Conservation (phyloP, 2,329 filamentous ascomycete species). For the Monilinia laxa region DNA sequence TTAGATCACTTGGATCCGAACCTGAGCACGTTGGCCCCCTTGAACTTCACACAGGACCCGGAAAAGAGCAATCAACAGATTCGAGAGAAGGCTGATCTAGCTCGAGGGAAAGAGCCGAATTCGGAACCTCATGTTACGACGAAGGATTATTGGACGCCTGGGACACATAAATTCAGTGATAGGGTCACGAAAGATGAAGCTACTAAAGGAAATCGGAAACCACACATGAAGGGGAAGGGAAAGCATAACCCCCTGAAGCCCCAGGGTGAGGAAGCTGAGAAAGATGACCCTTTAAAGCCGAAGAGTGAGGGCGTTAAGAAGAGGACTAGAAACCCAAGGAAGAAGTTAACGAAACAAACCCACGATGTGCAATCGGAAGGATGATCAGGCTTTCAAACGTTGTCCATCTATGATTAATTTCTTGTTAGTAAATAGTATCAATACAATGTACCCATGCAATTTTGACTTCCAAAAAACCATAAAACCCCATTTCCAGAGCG, state of each 20-base stretch:
- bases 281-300: background rate
- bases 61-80: background rate
- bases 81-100: slow-evolving; percentile 6
- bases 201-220: background rate
- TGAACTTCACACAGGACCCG: slow-evolving; percentile 20
- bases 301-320: background rate
- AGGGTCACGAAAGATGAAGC: background rate
- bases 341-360: no score
- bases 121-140: background rate
- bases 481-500: no score
- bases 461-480: no score
- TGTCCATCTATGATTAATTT: no score
- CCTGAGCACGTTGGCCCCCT: background rate
- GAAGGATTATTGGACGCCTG: slow-evolving; percentile 12
- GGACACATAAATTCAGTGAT: background rate
- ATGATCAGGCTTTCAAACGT: no score
- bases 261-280: background rate
- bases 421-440: no score
- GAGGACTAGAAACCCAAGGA: background rate
- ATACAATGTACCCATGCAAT: no score
- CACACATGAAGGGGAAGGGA: background rate
- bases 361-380: no score
- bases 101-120: slow-evolving; percentile 3
- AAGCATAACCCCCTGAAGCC: background rate
- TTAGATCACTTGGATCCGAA: slow-evolving; percentile 1